A percentile compares a stretch with the other conserved stretches of the same genome.
Evolutionary conservation across 1,139 yeast genomes (phyloP).

Genomic region (Geotrichum siamense): DNA sequence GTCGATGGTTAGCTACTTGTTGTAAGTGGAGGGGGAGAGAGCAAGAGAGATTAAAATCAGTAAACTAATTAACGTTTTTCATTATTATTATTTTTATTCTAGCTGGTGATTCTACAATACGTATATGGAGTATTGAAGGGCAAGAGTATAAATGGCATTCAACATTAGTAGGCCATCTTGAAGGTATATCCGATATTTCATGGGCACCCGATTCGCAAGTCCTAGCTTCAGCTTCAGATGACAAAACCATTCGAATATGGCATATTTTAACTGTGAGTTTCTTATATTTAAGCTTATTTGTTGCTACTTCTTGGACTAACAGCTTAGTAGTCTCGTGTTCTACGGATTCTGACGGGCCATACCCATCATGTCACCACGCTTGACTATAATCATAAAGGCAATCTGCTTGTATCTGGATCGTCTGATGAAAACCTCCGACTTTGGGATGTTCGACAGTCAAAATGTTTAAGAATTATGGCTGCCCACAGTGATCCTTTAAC

Average conservation of each 20-base stretch:
- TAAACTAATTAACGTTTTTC: neutral
- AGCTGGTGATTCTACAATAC: constrained; percentile 41
- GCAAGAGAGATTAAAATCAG: neutral
- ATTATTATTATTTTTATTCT: constrained; percentile 10
- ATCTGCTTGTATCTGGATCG: constrained; percentile 71
- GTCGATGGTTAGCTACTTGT: constrained; percentile 51
- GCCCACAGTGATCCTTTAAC: constrained; percentile 94
- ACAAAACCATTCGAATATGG: constrained; percentile 73
- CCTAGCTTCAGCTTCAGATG: constrained; percentile 83
- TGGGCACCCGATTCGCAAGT: constrained; percentile 74
- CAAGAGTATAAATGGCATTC: constrained; percentile 25
- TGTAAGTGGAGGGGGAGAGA: constrained; percentile 27
- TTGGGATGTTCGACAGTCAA: constrained; percentile 78
- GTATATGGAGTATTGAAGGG: constrained; percentile 39
- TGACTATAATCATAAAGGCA: constrained; percentile 68
- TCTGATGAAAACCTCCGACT: constrained; percentile 86
- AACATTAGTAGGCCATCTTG: constrained; percentile 52
- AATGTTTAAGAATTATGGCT: constrained; percentile 68
- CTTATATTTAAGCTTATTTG: neutral
- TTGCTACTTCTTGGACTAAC: neutral
- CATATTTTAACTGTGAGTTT: constrained; percentile 35
- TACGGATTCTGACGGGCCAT: constrained; percentile 66
- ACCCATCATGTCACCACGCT: constrained; percentile 76
- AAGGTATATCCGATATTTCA: constrained; percentile 61
- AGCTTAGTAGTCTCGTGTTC: constrained; percentile 39